phyloP scores from a whole-genome alignment of 495 filamentous ascomycete genomes.

The Penicillium lividum region DNA sequence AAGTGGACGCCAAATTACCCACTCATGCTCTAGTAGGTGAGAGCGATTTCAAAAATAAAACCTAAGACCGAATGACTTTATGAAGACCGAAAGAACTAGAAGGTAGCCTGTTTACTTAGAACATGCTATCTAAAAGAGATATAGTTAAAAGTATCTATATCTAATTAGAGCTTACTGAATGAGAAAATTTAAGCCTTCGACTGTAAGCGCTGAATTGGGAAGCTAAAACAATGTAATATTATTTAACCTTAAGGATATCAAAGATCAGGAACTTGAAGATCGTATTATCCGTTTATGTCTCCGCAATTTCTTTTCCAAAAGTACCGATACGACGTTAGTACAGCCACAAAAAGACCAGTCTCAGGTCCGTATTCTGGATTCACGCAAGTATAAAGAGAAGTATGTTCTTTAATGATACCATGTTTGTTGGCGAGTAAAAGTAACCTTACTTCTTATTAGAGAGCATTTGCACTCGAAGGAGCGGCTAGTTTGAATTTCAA shows the following conservation, averaged over 20 bases:
- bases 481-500: slow-evolving; percentile 1
- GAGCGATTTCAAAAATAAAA: slow-evolving; percentile 1
- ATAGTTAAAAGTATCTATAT: background rate
- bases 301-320: background rate
- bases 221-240: background rate
- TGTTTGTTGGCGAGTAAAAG: background rate
- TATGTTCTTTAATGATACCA: background rate
- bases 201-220: no score
- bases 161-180: no score
- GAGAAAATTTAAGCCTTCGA: no score
- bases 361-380: background rate
- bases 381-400: background rate
- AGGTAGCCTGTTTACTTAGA: background rate
- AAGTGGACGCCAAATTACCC: slow-evolving; percentile 6
- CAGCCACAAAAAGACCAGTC: background rate
- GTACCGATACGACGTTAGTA: no score
- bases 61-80: background rate
- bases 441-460: background rate
- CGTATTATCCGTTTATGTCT: background rate
- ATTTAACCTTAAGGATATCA: background rate
- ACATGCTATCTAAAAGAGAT: background rate
- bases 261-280: slow-evolving; percentile 1
- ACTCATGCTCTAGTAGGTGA: slow-evolving; percentile 10
- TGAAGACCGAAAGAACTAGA: slow-evolving; percentile 3
- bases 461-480: slow-evolving; percentile 1